These are phyloP conservation scores for Phytopythium vexans DNA, from an alignment of 352 stramenopile species.

Conservation along the genomic window DNA sequence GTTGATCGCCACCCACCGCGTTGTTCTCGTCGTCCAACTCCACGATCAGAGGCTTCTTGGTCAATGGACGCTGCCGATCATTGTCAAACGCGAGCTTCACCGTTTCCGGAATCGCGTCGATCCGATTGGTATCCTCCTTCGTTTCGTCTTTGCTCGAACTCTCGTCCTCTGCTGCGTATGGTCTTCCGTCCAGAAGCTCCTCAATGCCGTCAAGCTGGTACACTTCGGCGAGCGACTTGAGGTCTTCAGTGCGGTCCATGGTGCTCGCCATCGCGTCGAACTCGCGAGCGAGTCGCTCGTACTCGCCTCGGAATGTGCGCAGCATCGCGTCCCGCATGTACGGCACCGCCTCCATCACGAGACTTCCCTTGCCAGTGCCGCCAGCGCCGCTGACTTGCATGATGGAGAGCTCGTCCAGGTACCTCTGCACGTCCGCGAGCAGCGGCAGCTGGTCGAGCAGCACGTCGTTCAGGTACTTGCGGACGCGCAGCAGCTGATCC, in stretches of 20 bases:
- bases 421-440: constrained; percentile 91
- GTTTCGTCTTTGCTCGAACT: constrained; percentile 6
- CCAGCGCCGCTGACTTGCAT: constrained; percentile 64
- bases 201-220: constrained; percentile 82
- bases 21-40: constrained; percentile 46
- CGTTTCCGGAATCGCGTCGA: constrained; percentile 13
- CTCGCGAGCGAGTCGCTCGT: constrained; percentile 28
- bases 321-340: constrained; percentile 58
- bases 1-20: background rate
- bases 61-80: background rate
- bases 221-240: constrained; percentile 63
- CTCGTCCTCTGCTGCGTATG: background rate
- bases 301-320: constrained; percentile 35
- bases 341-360: constrained; percentile 81
- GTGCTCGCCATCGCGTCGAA: constrained; percentile 44
- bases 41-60: constrained; percentile 57
- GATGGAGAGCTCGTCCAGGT: constrained; percentile 95
- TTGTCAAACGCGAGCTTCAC: constrained; percentile 57
- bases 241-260: constrained; percentile 55
- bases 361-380: constrained; percentile 29
- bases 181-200: constrained; percentile 41
- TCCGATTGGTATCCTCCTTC: constrained; percentile 6
- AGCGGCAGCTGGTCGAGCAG: constrained; percentile 95
- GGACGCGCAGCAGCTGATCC: constrained; percentile 88
- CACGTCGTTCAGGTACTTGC: constrained; percentile 95